Conservation (phyloP, 179 eudicot genomes). For the Silene coronaria region DNA sequence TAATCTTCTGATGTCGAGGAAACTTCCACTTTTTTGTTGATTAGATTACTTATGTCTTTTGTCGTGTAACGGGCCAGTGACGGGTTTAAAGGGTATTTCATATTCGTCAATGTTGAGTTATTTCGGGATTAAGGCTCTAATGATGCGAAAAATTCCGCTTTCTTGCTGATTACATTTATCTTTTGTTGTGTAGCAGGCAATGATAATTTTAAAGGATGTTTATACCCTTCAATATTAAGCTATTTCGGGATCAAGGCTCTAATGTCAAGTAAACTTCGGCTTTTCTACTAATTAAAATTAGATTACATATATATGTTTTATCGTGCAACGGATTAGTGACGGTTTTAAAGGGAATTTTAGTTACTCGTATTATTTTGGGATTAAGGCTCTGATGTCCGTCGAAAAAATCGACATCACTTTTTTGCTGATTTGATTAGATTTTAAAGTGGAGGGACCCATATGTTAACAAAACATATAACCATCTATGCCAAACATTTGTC, state of each 20-base stretch:
- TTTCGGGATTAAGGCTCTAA: neutral
- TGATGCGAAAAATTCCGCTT: neutral
- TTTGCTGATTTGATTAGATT: slow-evolving; percentile 5
- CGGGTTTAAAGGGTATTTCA: too few relatives aligned
- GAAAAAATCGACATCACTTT: neutral
- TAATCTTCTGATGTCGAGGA: neutral
- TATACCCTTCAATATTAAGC: too few relatives aligned
- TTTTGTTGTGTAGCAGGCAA: too few relatives aligned
- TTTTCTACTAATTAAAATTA: too few relatives aligned
- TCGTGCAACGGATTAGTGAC: too few relatives aligned
- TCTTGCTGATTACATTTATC: neutral
- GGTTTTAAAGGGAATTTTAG: too few relatives aligned
- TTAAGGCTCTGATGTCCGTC: neutral
- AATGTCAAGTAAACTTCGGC: too few relatives aligned
- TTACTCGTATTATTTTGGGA: neutral
- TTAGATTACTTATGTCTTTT: neutral
- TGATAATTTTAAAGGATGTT: too few relatives aligned
- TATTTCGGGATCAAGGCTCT: too few relatives aligned
- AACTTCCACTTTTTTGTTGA: too few relatives aligned
- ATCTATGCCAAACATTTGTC: slow-evolving; percentile 17
- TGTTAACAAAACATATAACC: neutral
- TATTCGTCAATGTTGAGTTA: neutral
- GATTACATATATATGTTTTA: neutral
- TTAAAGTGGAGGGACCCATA: slow-evolving; percentile 14
- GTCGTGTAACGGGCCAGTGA: too few relatives aligned